Evolutionary conservation across 305 asterid genomes (phyloP).

Genomic region (Andrographis paniculata): DNA sequence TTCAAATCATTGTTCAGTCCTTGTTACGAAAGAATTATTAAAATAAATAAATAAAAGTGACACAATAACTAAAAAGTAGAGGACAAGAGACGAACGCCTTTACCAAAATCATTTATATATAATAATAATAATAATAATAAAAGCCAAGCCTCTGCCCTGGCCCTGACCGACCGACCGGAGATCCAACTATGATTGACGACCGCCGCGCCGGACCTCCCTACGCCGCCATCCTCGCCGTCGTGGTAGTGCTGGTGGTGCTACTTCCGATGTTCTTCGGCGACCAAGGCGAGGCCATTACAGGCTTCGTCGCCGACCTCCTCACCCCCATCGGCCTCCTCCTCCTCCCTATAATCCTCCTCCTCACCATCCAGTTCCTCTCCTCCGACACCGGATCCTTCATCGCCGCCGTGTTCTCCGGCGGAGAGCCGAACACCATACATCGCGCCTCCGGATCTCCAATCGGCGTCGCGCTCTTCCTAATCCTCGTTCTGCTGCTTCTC

Average conservation of each 20-base stretch:
- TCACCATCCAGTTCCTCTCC: constrained; percentile 73
- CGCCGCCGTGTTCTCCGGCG: constrained; percentile 46
- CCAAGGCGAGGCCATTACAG: constrained; percentile 77
- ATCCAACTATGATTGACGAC: constrained; percentile 91
- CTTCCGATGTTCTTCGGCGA: constrained; percentile 66
- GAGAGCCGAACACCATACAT: constrained; percentile 77
- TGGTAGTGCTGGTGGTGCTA: constrained; percentile 46
- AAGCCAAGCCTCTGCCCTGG: too few species aligned
- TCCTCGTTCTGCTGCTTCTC: constrained; percentile 58
- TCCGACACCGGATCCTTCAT: constrained; percentile 75
- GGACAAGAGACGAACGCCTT: too few species aligned
- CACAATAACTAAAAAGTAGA: too few species aligned
- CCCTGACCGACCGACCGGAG: too few species aligned
- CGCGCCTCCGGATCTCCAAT: constrained; percentile 80
- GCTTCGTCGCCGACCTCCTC: constrained; percentile 64
- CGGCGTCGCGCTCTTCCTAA: constrained; percentile 67
- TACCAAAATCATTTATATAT: too few species aligned
- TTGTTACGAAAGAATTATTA: too few species aligned
- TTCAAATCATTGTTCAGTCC: too few species aligned
- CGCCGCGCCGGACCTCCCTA: constrained; percentile 76
- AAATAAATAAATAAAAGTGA: too few species aligned
- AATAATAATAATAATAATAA: too few species aligned
- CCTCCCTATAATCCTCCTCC: constrained; percentile 68
- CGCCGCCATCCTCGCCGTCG: constrained; percentile 59
- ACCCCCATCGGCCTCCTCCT: constrained; percentile 77